phyloP scores from a whole-genome alignment of 306 rosid species.

The Herpetospermum pedunculosum region DNA sequence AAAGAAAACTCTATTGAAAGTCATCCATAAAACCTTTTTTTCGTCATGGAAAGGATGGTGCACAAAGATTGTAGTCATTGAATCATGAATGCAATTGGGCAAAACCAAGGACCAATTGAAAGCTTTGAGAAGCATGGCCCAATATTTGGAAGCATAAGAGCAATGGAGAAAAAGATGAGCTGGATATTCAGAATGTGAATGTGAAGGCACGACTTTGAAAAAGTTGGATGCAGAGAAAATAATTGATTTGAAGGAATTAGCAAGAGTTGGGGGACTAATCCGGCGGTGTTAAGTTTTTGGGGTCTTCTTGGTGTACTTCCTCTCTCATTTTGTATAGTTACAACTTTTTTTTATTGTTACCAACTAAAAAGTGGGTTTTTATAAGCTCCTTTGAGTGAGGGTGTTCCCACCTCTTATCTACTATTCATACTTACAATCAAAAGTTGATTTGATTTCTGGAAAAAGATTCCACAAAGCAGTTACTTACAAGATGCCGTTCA shows the following conservation, averaged over 20 bases:
- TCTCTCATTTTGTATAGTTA: background rate
- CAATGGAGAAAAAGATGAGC: no score
- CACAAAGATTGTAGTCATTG: no score
- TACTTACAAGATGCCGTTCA: conserved; percentile 66
- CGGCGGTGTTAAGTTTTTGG: background rate
- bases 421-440: background rate
- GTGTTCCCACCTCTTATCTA: background rate
- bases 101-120: no score
- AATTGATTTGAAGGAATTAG: background rate
- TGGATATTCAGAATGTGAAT: no score
- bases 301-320: background rate
- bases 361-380: background rate
- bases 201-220: background rate
- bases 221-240: background rate
- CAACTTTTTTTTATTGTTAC: background rate
- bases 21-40: no score
- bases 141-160: no score
- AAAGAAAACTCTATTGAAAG: no score
- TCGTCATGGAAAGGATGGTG: no score
- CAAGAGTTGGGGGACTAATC: background rate
- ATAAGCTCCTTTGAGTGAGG: background rate
- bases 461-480: background rate
- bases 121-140: no score
- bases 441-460: background rate
- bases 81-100: no score